These are phyloP conservation scores for Chaetomiaceae sp. DNA, from an alignment of 2,329 filamentous ascomycete genomes.

Conservation along the genomic window DNA sequence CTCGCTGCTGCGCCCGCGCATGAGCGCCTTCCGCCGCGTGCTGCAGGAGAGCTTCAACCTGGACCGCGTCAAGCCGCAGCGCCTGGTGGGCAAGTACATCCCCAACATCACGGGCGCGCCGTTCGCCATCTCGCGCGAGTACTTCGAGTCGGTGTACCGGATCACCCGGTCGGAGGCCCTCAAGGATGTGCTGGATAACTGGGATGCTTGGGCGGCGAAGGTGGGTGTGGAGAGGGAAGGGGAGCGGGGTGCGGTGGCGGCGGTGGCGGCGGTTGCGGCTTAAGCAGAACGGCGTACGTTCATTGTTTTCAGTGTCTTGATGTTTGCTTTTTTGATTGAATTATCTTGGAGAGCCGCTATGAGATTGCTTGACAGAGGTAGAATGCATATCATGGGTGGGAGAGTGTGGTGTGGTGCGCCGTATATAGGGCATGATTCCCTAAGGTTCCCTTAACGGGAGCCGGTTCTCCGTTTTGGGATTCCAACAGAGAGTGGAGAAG, in stretches of 20 bases:
- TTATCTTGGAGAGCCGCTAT: no score
- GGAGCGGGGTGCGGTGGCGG: not conserved
- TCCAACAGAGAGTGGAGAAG: no score
- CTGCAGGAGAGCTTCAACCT: not conserved
- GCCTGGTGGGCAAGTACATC: slow-evolving; percentile 1
- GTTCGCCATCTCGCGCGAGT: not conserved
- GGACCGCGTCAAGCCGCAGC: not conserved
- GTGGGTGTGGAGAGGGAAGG: not conserved
- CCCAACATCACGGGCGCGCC: slow-evolving; percentile 2
- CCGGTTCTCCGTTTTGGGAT: no score
- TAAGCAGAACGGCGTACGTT: no score
- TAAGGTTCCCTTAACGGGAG: no score
- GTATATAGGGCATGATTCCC: no score
- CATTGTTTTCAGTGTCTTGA: no score
- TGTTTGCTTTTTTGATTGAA: no score
- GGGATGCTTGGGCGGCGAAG: not conserved
- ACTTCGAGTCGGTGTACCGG: not conserved
- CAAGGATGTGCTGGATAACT: not conserved
- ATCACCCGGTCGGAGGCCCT: not conserved
- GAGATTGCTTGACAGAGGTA: no score
- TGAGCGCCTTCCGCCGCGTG: not conserved
- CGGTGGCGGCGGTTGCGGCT: no score
- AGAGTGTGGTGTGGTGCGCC: no score
- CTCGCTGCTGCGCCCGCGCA: slow-evolving; percentile 72
- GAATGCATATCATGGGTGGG: no score